Percentiles rank a stretch among this genome's conserved stretches.
phyloP scores from a whole-genome alignment of 169 alveolate genomes.

The Eimeria falciformis region DNA sequence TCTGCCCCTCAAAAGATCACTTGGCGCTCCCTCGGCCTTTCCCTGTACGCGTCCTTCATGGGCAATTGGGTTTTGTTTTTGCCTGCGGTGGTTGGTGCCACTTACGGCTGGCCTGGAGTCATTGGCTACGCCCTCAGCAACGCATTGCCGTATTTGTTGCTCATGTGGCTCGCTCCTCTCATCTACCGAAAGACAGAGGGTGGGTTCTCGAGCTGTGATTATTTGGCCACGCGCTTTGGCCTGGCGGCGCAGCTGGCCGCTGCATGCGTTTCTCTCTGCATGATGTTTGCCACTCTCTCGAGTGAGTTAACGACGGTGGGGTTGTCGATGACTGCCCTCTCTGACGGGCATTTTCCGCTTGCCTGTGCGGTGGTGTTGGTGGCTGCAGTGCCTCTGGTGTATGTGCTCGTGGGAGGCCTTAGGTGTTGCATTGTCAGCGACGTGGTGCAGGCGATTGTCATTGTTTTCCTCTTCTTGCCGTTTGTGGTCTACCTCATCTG shows the following conservation, averaged over 20 bases:
- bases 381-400: slow-evolving; percentile 66
- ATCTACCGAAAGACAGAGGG: not conserved
- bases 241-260: slow-evolving; percentile 31
- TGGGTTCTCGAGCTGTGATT: slow-evolving; percentile 71
- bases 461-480: slow-evolving; percentile 32
- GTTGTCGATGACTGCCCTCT: slow-evolving; percentile 36
- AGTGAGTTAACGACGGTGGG: slow-evolving; percentile 78
- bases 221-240: slow-evolving; percentile 65
- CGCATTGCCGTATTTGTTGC: slow-evolving; percentile 63
- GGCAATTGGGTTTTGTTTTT: slow-evolving; percentile 78
- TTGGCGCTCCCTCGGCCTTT: slow-evolving; percentile 62
- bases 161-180: slow-evolving; percentile 54
- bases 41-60: slow-evolving; percentile 73
- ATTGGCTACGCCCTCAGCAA: slow-evolving; percentile 66
- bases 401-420: slow-evolving; percentile 70
- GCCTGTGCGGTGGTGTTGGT: slow-evolving; percentile 64
- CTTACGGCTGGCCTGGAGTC: slow-evolving; percentile 64
- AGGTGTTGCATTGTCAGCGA: slow-evolving; percentile 68
- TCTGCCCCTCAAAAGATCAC: slow-evolving; percentile 29
- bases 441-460: slow-evolving; percentile 35
- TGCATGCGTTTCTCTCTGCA: slow-evolving; percentile 52
- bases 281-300: slow-evolving; percentile 67
- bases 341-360: slow-evolving; percentile 13
- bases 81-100: slow-evolving; percentile 75
- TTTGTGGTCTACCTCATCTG: slow-evolving; percentile 24